These are phyloP conservation scores for Noccaea bulbosa DNA, from an alignment of 345 rosid genomes.

Conservation along the genomic window DNA sequence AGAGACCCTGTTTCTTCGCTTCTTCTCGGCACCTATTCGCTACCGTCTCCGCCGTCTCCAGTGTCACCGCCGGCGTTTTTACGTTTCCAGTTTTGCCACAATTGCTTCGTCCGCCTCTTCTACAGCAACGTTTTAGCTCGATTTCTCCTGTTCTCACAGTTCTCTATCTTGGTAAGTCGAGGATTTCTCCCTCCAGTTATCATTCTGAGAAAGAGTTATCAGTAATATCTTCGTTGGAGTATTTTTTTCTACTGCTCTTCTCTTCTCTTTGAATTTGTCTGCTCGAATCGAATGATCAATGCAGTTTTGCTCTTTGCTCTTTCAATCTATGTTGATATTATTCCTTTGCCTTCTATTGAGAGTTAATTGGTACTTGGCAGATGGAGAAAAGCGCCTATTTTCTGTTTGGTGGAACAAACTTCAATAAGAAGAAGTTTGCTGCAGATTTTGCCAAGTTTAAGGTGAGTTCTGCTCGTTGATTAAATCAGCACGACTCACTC, in stretches of 20 bases:
- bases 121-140: neutral
- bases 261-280: neutral
- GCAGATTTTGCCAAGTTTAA: constrained; percentile 64
- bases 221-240: neutral
- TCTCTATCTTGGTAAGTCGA: constrained; percentile 7
- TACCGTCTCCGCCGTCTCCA: constrained; percentile 31
- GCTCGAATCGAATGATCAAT: neutral
- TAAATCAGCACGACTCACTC: neutral
- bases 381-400: constrained; percentile 76
- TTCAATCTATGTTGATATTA: neutral
- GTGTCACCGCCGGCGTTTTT: constrained; percentile 4
- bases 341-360: neutral
- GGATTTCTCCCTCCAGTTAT: neutral
- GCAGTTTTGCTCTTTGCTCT: neutral
- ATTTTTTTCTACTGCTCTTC: neutral
- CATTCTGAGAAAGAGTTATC: neutral
- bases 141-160: neutral
- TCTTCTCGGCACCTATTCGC: constrained; percentile 22
- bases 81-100: neutral
- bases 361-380: neutral
- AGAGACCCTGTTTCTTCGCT: neutral
- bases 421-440: constrained; percentile 67
- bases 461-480: constrained; percentile 41
- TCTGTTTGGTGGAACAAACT: constrained; percentile 74
- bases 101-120: neutral